Percentiles rank a stretch among this genome's conserved stretches.
Conservation (phyloP, 148 eudicot species). For the Polygonum aviculare region DNA sequence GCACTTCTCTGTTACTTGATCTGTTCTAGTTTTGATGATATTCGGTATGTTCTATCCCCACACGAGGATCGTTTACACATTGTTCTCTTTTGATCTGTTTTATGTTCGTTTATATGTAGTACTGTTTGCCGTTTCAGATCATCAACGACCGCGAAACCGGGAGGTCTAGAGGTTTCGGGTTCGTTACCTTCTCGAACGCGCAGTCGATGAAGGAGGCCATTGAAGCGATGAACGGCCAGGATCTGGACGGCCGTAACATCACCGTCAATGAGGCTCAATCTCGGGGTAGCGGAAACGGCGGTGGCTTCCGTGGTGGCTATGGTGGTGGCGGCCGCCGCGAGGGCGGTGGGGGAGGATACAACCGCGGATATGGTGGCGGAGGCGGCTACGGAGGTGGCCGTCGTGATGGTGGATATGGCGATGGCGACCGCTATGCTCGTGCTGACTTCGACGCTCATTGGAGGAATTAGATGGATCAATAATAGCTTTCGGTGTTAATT, state of each 20-base stretch:
- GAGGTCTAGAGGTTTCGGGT: slow-evolving; percentile 81
- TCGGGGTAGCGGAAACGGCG: slow-evolving; percentile 58
- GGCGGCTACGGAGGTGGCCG: slow-evolving; percentile 11
- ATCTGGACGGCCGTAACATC: slow-evolving; percentile 70
- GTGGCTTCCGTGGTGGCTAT: slow-evolving; percentile 15
- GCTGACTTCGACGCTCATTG: slow-evolving; percentile 42
- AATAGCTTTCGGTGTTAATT: not conserved
- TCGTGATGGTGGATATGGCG: slow-evolving; percentile 16
- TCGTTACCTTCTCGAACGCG: slow-evolving; percentile 60
- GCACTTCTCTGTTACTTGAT: slow-evolving; percentile 24
- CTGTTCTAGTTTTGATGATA: slow-evolving; percentile 24
- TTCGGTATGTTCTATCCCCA: slow-evolving; percentile 71
- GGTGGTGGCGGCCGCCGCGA: slow-evolving; percentile 23
- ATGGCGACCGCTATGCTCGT: slow-evolving; percentile 13
- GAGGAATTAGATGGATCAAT: slow-evolving; percentile 27
- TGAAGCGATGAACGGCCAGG: slow-evolving; percentile 63
- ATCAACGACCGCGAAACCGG: slow-evolving; percentile 83
- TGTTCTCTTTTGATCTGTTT: slow-evolving; percentile 10
- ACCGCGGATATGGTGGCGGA: slow-evolving; percentile 13
- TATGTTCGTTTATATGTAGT: too few species aligned
- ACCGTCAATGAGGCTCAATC: slow-evolving; percentile 91
- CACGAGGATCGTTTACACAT: slow-evolving; percentile 25
- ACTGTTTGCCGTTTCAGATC: slow-evolving; percentile 27
- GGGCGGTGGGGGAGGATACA: slow-evolving; percentile 16
- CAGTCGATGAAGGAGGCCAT: slow-evolving; percentile 65